phyloP scores from a whole-genome alignment of 2,329 filamentous ascomycete species.

The Xylariales sp. region DNA sequence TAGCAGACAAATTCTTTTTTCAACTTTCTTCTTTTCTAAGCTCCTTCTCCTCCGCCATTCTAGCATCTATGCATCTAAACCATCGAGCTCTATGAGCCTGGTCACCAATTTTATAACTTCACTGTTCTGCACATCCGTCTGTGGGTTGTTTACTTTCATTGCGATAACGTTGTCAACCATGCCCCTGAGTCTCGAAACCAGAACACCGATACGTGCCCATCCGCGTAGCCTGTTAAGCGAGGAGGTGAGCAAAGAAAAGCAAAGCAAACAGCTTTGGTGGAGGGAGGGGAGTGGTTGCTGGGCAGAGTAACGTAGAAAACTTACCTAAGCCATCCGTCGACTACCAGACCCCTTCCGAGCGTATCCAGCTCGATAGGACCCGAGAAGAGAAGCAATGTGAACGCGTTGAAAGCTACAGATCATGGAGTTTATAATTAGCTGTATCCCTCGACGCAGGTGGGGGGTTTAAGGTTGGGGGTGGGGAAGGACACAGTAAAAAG shows the following conservation, averaged over 20 bases:
- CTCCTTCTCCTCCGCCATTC: too few species aligned
- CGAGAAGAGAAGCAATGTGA: slow-evolving; percentile 81
- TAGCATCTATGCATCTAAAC: slow-evolving; percentile 62
- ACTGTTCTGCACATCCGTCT: slow-evolving; percentile 49
- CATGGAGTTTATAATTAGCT: neutral
- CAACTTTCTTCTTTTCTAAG: too few species aligned
- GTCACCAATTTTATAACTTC: slow-evolving; percentile 75
- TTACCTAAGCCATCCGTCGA: slow-evolving; percentile 79
- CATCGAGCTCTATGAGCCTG: slow-evolving; percentile 83
- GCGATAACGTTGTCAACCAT: slow-evolving; percentile 86
- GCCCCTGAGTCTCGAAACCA: slow-evolving; percentile 75
- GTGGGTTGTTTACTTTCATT: slow-evolving; percentile 73
- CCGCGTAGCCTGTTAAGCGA: slow-evolving; percentile 65
- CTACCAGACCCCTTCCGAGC: slow-evolving; percentile 76
- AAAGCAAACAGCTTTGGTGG: too few species aligned
- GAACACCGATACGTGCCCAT: slow-evolving; percentile 90
- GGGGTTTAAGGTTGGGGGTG: too few species aligned
- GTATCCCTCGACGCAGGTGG: too few species aligned
- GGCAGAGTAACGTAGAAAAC: too few species aligned
- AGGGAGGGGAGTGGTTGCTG: too few species aligned
- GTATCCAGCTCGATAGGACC: slow-evolving; percentile 84
- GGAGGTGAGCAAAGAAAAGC: too few species aligned
- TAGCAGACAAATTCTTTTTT: too few species aligned
- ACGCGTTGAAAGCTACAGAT: slow-evolving; percentile 73
- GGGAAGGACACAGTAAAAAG: too few species aligned